phyloP scores from a whole-genome alignment of 352 stramenopile species.

The Pythium plurisporium region DNA sequence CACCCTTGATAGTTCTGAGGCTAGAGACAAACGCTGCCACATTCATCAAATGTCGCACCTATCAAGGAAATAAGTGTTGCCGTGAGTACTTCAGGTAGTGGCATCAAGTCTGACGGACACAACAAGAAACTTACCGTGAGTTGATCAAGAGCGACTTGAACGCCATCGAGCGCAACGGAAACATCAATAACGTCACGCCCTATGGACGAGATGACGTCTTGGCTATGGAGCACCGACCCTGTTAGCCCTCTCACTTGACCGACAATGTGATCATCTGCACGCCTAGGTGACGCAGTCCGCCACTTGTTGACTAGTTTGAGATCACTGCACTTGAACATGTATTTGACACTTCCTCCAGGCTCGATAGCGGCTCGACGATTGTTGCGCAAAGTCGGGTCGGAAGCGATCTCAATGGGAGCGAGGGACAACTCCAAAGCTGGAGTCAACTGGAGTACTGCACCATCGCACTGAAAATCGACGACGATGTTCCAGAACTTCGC shows the following conservation, averaged over 20 bases:
- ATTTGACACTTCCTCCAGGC: slow-evolving; percentile 10
- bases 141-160: slow-evolving; percentile 3
- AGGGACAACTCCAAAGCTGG: slow-evolving; percentile 7
- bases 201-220: slow-evolving; percentile 7
- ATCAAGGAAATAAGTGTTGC: no score
- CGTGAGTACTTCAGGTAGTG: no score
- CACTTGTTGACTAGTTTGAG: slow-evolving; percentile 5
- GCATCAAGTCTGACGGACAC: no score
- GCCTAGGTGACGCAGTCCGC: background rate
- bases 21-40: background rate
- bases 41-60: slow-evolving; percentile 8
- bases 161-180: background rate
- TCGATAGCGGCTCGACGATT: slow-evolving; percentile 8
- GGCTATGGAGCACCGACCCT: slow-evolving; percentile 8
- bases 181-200: slow-evolving; percentile 6
- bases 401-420: background rate
- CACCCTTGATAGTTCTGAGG: no score
- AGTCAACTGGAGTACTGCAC: slow-evolving; percentile 3
- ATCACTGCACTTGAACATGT: background rate
- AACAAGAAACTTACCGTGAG: slow-evolving; percentile 4
- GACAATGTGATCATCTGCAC: background rate
- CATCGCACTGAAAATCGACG: slow-evolving; percentile 1
- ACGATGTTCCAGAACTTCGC: slow-evolving; percentile 13
- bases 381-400: slow-evolving; percentile 3
- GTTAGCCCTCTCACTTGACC: background rate